Percentiles rank a stretch among this genome's conserved stretches.
Evolutionary conservation across 1,284 basidiomycete genomes (phyloP).

Genomic region (Agaricales sp.): DNA sequence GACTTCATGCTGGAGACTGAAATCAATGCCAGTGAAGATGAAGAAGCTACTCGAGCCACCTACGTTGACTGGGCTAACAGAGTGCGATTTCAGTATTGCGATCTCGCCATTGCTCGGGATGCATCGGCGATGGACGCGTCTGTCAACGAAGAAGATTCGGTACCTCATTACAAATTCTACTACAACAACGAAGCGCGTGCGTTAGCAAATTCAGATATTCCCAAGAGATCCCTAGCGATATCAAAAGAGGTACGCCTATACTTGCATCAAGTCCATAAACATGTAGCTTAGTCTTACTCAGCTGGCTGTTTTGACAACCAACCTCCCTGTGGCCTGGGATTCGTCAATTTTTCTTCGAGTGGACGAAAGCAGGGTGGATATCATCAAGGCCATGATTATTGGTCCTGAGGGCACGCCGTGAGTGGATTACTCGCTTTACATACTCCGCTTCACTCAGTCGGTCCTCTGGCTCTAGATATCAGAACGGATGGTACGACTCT

Average conservation of each 20-base stretch:
- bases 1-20: conserved; percentile 29
- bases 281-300: conserved; percentile 21
- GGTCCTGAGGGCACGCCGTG: conserved; percentile 89
- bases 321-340: conserved; percentile 82
- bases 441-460: conserved; percentile 5
- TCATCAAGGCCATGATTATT: conserved; percentile 84
- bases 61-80: conserved; percentile 78
- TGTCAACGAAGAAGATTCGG: conserved; percentile 33
- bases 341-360: conserved; percentile 84
- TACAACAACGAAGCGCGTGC: conserved; percentile 73
- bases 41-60: conserved; percentile 55
- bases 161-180: conserved; percentile 67
- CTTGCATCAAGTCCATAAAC: conserved; percentile 4
- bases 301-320: conserved; percentile 84
- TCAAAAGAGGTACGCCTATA: conserved; percentile 67
- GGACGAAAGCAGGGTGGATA: conserved; percentile 80
- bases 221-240: conserved; percentile 81
- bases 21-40: conserved; percentile 43
- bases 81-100: conserved; percentile 81
- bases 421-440: conserved; percentile 25
- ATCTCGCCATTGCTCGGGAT: conserved; percentile 44
- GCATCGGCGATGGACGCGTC: conserved; percentile 18
- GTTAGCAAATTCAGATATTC: conserved; percentile 71
- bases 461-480: conserved; percentile 38
- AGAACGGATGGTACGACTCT: conserved; percentile 66